Conservation (phyloP, 129 eudicot genomes). For the Glebionis coronaria region DNA sequence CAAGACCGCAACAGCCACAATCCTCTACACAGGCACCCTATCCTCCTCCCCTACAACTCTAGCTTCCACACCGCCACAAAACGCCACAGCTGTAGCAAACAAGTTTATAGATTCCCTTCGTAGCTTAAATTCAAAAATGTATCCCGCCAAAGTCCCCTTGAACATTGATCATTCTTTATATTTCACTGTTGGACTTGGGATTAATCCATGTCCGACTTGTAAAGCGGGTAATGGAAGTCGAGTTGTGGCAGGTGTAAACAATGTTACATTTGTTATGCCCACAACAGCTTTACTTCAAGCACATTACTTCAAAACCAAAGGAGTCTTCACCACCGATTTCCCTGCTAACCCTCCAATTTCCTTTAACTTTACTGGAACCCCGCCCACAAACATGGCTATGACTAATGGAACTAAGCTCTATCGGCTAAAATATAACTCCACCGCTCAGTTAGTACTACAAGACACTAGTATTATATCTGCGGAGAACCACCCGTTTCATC, state of each 20-base stretch:
- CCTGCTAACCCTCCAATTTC: constrained; percentile 51
- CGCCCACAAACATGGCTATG: constrained; percentile 39
- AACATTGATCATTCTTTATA: no score
- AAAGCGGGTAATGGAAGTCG: no score
- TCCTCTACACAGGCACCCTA: constrained; percentile 58
- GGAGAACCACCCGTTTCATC: constrained; percentile 14
- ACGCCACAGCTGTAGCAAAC: constrained; percentile 61
- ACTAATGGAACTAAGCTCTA: constrained; percentile 56
- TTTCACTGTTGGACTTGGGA: no score
- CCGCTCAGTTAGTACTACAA: constrained; percentile 58
- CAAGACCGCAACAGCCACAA: constrained; percentile 58
- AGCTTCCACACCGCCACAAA: constrained; percentile 51
- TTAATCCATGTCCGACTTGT: no score
- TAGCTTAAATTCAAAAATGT: no score
- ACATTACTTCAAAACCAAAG: constrained; percentile 34
- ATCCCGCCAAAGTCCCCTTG: no score
- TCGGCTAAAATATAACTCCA: constrained; percentile 51
- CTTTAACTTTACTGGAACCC: constrained; percentile 58
- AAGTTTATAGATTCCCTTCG: no score
- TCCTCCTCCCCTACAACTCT: constrained; percentile 32
- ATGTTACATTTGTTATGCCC: no score
- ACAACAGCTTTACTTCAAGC: no score
- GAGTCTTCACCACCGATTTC: constrained; percentile 64
- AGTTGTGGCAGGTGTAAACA: no score
- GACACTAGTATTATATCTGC: constrained; percentile 61